Evolutionary conservation across 495 filamentous ascomycete species (phyloP), one percentile per base, ranked within the genome.

Genomic region (Hypoxylon lienhwacheense): DNA sequence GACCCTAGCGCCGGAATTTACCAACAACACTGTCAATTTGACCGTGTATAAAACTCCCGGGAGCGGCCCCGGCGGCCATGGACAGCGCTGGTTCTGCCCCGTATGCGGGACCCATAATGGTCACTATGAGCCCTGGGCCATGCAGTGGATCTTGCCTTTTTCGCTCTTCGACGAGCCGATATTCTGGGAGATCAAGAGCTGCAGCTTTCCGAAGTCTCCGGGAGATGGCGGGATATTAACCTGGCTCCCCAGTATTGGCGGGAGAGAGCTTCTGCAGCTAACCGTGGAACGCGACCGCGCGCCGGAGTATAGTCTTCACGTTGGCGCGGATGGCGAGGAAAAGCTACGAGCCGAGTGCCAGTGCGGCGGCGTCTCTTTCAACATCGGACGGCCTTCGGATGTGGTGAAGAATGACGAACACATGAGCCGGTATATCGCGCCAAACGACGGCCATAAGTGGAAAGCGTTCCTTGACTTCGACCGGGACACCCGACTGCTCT

Each of bases 91-190:
- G 56, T 88, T 87, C 73, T 90, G 88, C 72, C 66, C 67, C 24
- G 82, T 73, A 20, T 91, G 87, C 60, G 86, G 85, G 44, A 77
- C 80, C 29, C 81, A 86, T 57, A 74, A 81, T 53, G 81, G 84
- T 25, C 61, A 70, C 36, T 65, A 64, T 42, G 49, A 59, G 15
- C 51, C 62, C 8, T 50, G 65, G 39, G 39, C 41, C 5, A 36
- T 25, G 24, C 50, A 64, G 22, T 73, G 70, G 70, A 50, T 60
- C 47, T 35, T 66, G 8, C 57, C 66, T 0, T 53, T 59, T 24
- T 65, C 67, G 45, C 61, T 71, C 31, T 70, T 73, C 19, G 24
- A 61, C 36, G 66, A 68, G 21, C 60, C 63, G 21, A 57, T 61
- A 21, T 69, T 76, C 50, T 62, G 67, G 39, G 4, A 21, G 15